Percentiles rank a stretch among this genome's conserved stretches.
phyloP scores from a whole-genome alignment of 2,329 filamentous ascomycete species.

The Venturia effusa region DNA sequence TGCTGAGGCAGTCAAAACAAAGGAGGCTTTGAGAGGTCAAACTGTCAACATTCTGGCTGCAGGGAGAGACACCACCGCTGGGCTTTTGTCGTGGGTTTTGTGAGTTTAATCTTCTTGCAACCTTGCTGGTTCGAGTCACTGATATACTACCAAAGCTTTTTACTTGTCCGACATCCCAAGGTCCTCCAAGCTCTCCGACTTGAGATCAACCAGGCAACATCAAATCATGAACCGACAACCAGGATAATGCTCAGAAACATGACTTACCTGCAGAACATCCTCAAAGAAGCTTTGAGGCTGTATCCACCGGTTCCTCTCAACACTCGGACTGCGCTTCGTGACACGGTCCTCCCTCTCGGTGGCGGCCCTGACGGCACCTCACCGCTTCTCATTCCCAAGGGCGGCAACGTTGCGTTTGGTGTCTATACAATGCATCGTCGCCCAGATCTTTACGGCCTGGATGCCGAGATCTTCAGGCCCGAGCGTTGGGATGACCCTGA shows the following conservation, averaged over 20 bases:
- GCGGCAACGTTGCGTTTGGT: slow-evolving; percentile 35
- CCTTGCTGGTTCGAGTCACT: no score
- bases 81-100: slow-evolving; percentile 67
- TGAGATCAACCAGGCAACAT: slow-evolving; percentile 48
- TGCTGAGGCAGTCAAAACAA: slow-evolving; percentile 61
- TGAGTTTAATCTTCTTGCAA: slow-evolving; percentile 33
- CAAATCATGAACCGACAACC: slow-evolving; percentile 45
- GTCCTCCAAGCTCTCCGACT: slow-evolving; percentile 56
- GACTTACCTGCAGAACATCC: slow-evolving; percentile 62
- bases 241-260: slow-evolving; percentile 83
- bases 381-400: slow-evolving; percentile 33
- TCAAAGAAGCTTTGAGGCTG: slow-evolving; percentile 47
- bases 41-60: slow-evolving; percentile 73
- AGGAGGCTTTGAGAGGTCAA: slow-evolving; percentile 68
- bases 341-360: slow-evolving; percentile 36
- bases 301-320: slow-evolving; percentile 41
- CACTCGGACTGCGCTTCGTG: slow-evolving; percentile 33
- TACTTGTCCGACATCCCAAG: slow-evolving; percentile 58
- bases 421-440: slow-evolving; percentile 39
- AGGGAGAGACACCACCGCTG: slow-evolving; percentile 78
- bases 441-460: slow-evolving; percentile 36
- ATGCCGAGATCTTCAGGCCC: slow-evolving; percentile 32
- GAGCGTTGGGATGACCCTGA: slow-evolving; percentile 40
- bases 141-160: no score
- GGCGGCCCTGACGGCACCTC: slow-evolving; percentile 34